Percentiles rank a stretch among this genome's conserved stretches.
Evolutionary conservation across 78 protist species (phyloP).

Genomic region (Pelomyxa schiedti): DNA sequence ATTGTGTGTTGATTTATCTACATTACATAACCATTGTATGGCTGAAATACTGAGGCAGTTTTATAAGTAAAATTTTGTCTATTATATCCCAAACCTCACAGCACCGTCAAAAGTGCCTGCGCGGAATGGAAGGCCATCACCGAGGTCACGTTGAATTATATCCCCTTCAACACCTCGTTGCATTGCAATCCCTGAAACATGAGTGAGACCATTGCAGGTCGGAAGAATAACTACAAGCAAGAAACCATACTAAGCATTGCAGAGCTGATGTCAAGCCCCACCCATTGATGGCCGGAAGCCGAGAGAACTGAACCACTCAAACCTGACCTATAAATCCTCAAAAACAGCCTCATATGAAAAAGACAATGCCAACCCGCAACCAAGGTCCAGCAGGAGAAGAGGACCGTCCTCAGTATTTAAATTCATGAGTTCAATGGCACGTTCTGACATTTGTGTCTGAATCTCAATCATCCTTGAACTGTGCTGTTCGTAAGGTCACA

Average conservation of each 20-base stretch:
- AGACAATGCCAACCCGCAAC: conserved; percentile 88
- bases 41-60: conserved; percentile 79
- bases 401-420: conserved; percentile 40
- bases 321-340: no score
- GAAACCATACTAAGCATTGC: conserved; percentile 77
- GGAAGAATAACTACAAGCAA: background rate
- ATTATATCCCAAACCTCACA: no score
- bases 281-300: conserved; percentile 78
- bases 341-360: no score
- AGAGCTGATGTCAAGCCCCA: conserved; percentile 77
- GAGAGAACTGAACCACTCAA: conserved; percentile 76
- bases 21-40: conserved; percentile 91
- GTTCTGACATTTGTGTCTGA: conserved; percentile 79
- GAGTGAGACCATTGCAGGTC: background rate
- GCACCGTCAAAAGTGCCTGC: conserved; percentile 83
- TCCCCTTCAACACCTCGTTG: conserved; percentile 68
- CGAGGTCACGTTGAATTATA: conserved; percentile 71
- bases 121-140: conserved; percentile 74
- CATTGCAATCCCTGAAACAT: conserved; percentile 31
- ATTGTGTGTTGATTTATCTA: conserved; percentile 60
- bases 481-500: background rate
- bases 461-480: conserved; percentile 77
- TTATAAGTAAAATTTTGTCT: background rate
- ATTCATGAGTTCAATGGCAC: conserved; percentile 80
- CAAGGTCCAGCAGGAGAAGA: conserved; percentile 77